Conservation (phyloP, 2,329 filamentous ascomycete species). For the Fusarium sp. region DNA sequence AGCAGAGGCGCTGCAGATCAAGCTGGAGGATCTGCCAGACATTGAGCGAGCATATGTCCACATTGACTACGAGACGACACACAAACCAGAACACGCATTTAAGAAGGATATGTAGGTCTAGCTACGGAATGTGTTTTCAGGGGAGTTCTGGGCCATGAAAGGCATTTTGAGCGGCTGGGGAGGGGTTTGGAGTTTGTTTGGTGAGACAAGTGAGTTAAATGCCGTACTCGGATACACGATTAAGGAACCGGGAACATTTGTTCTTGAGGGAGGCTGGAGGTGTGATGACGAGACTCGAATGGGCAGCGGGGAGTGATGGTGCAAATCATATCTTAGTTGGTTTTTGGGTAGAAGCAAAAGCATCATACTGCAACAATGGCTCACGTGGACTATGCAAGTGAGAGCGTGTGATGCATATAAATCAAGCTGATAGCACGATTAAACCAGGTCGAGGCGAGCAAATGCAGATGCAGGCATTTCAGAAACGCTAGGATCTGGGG, state of each 20-base stretch:
- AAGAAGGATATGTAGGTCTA: conserved; percentile 68
- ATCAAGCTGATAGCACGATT: conserved; percentile 20
- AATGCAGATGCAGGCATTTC: conserved; percentile 32
- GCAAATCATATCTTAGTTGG: conserved; percentile 17
- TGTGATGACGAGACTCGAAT: neutral
- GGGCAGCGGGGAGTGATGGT: neutral
- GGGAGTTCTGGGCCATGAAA: neutral
- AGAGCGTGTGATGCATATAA: conserved; percentile 23
- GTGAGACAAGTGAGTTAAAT: conserved; percentile 21
- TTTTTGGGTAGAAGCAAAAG: conserved; percentile 2
- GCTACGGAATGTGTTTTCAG: conserved; percentile 13
- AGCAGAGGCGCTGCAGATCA: conserved; percentile 92
- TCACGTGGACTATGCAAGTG: conserved; percentile 28
- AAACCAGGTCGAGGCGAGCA: conserved; percentile 20
- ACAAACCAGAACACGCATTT: conserved; percentile 84
- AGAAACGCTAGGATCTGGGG: conserved; percentile 22
- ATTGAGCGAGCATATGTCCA: conserved; percentile 96
- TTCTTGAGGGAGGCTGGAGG: neutral
- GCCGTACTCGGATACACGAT: conserved; percentile 8
- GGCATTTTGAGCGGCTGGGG: conserved; percentile 17
- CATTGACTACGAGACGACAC: conserved; percentile 95
- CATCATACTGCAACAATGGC: conserved; percentile 24
- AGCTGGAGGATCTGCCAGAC: conserved; percentile 90
- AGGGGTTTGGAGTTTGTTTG: neutral
- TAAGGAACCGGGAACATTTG: conserved; percentile 1